Percentiles rank a stretch among this genome's conserved stretches.
Conservation (phyloP, 1,139 yeast species). For the Pichia sp. region DNA sequence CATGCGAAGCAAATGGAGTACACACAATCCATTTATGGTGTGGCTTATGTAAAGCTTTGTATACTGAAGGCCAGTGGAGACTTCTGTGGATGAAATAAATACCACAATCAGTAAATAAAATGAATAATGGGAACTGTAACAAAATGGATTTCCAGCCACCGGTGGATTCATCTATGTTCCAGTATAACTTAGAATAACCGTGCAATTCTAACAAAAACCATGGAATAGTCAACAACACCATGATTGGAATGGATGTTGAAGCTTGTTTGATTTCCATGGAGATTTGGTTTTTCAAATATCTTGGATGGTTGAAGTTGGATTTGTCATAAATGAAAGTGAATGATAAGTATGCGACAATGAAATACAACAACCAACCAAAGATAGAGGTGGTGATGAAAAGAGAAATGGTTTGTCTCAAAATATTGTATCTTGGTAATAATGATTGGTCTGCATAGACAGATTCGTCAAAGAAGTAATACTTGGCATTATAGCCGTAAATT, state of each 20-base stretch:
- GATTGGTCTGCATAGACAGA: constrained; percentile 52
- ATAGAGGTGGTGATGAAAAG: constrained; percentile 65
- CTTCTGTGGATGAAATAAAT: constrained; percentile 87
- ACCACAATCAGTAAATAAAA: constrained; percentile 88
- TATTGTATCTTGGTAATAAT: constrained; percentile 58
- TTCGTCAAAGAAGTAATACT: constrained; percentile 40
- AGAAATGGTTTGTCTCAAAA: constrained; percentile 62
- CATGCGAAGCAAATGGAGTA: constrained; percentile 97
- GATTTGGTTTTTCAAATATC: constrained; percentile 91
- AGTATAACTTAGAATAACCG: constrained; percentile 76
- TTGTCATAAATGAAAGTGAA: constrained; percentile 77
- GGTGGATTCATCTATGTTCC: constrained; percentile 50
- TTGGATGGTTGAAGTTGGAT: constrained; percentile 88
- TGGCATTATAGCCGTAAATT: constrained; percentile 35
- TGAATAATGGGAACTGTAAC: constrained; percentile 65
- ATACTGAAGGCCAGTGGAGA: constrained; percentile 85
- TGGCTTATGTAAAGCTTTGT: constrained; percentile 89
- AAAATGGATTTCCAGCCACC: constrained; percentile 63
- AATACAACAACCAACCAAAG: constrained; percentile 79
- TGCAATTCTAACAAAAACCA: constrained; percentile 79
- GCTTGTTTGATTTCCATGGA: constrained; percentile 75
- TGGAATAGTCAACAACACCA: constrained; percentile 83
- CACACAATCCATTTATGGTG: constrained; percentile 99
- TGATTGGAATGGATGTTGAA: constrained; percentile 69
- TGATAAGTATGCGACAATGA: constrained; percentile 66